Base-by-base conservation (phyloP, 352 stramenopile genomes). In the Phytophthora lateralis region DNA sequence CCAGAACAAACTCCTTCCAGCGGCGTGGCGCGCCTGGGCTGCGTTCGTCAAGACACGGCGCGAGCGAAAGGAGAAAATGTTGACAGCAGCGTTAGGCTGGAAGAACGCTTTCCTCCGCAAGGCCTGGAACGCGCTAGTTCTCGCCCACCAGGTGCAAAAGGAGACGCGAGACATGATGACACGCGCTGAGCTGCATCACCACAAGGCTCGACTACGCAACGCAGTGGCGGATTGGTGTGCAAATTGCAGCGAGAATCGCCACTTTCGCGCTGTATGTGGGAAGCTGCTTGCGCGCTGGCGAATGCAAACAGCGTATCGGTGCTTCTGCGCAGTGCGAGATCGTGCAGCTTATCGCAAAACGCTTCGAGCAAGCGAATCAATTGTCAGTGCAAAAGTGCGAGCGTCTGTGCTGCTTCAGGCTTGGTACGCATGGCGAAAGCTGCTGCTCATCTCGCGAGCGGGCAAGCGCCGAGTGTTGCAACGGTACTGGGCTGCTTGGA, bases 371-470 rank as follows among this genome's bases (percentile, higher is more conserved):
- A 61, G 35, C 39, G 37, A 54, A 41, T 43, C 15, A n/a, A 12
- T 51, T 24, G 30, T 69, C n/a, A 60, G 6, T 14, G 21, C 26
- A 14, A 63, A 56, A 63, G 11, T 32, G 21, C 57, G 37, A 20
- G 20, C 20, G 11, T 43, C 43, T 32, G 26, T 15, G 17, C 12
- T 64, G 11, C 8, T 84, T 12, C 53, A 46, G 11, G 18, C 55
- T 4, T 85, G 76, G 76, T 69, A 62, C 27, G 34, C 42, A 2
- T 85, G 76, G 76, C 70, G 71, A 11, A 75, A 80, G 24, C 20
- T 77, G n/a, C 60, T 78, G 43, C 37, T 78, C 20, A 59, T 80
- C 6, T 38, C 41, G 2, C 65, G 67, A 30, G 46, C 48, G 1
- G 57, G 66, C 6, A 72, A 51, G 8, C 52, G 45, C 2, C 59